These are phyloP conservation scores for Rhodamnia rubescens DNA, from an alignment of 345 rosid genomes.

Conservation along the genomic window DNA sequence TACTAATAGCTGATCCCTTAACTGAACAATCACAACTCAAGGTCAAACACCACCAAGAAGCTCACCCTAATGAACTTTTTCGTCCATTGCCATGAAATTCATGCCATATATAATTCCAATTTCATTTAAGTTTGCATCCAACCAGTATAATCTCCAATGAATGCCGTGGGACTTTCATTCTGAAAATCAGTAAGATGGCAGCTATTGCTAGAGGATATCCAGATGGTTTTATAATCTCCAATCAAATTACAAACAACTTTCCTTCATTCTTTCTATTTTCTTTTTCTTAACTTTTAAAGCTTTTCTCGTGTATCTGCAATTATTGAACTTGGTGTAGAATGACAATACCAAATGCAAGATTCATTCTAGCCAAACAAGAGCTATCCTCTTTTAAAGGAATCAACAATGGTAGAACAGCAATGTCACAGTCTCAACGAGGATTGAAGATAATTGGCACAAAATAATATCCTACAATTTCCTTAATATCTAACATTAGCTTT, in stretches of 20 bases:
- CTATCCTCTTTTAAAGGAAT: not conserved
- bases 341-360: not conserved
- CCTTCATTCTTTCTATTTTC: not conserved
- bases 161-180: not conserved
- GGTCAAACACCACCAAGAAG: not conserved
- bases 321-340: not conserved
- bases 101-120: too few relatives aligned
- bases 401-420: not conserved
- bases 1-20: not conserved
- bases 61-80: not conserved
- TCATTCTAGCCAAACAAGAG: not conserved
- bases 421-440: not conserved
- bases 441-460: not conserved
- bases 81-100: not conserved
- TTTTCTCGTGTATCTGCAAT: not conserved
- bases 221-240: not conserved
- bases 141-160: not conserved
- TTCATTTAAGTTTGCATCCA: too few relatives aligned
- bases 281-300: not conserved
- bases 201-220: not conserved
- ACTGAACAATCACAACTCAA: not conserved
- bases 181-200: not conserved
- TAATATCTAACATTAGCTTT: too few relatives aligned
- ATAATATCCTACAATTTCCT: not conserved
- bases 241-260: not conserved